Evolutionary conservation across 345 rosid genomes (phyloP), one percentile per base, ranked within the genome.

Genomic region (Pugionium cornutum): DNA sequence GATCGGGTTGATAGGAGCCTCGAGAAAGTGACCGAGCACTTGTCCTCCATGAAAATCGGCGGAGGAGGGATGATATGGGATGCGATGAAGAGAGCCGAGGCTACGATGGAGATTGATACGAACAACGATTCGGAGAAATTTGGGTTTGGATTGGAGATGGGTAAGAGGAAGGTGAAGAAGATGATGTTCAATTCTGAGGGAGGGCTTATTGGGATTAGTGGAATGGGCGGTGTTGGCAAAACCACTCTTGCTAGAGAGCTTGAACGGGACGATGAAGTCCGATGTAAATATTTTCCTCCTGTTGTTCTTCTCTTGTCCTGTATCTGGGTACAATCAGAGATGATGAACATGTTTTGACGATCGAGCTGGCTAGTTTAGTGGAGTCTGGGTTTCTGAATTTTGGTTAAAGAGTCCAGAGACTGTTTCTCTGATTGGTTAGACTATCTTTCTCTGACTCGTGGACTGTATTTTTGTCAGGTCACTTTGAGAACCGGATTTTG

Each of bases 141-240:
- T 9, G 81, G 83, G 2, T 36, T 76, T 8, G 87, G 91, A 3
- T 61, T 88, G 75, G 84, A 84, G 66, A 62, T 78, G 10, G 99
- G 92, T 9, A 89, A 82, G 83, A 83, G 33, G 58, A 81, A 78
- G 53, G 97, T 89, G 52, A 82, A 87, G 77, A 88, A 86, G 77
- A 83, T 86, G 96, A n/a, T 92, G 18, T 70, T 78, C 11, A 81
- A 86, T 0, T 67, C 60, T 54, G 53, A 66, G 11, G 67, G 61
- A 31, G 67, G 64, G 30, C 54, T 88, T 55, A 48, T 86, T 45
- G 97, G 92, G 53, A 88, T 89, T 41, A 55, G 60, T 64, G 97
- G 99, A 2, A 89, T 88, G 67, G 99, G 95, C 0, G 98, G 97
- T 18, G 89, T 88, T 0, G 98, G 98, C 0, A 92, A 92, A 57